A percentile compares a stretch with the other conserved stretches of the same genome.
phyloP scores from a whole-genome alignment of 2,329 filamentous ascomycete genomes.

The Dactylellina leptospora region DNA sequence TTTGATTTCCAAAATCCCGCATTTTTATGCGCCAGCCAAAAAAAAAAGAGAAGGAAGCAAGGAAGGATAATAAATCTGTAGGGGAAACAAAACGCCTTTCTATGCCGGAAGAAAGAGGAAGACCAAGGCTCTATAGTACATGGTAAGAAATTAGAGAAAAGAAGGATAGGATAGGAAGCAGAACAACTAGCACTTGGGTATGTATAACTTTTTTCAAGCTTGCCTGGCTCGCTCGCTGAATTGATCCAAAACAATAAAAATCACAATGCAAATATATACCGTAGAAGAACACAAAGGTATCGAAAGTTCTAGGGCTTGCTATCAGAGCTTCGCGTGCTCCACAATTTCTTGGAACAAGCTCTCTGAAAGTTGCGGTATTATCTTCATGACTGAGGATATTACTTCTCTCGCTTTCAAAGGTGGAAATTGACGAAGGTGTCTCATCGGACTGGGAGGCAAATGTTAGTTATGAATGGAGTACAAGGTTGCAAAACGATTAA shows the following conservation, averaged over 20 bases:
- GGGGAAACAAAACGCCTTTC: constrained; percentile 29
- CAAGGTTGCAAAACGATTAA: constrained; percentile 19
- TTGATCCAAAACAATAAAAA: not conserved
- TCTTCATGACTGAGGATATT: constrained; percentile 83
- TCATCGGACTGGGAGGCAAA: constrained; percentile 76
- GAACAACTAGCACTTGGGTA: constrained; percentile 24
- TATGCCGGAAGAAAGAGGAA: constrained; percentile 30
- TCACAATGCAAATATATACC: constrained; percentile 11
- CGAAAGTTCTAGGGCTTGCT: constrained; percentile 55
- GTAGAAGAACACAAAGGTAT: constrained; percentile 10
- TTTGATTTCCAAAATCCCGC: constrained; percentile 23
- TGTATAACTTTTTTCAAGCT: constrained; percentile 31
- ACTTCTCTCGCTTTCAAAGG: constrained; percentile 77
- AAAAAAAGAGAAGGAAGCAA: constrained; percentile 4
- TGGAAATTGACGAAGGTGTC: constrained; percentile 86
- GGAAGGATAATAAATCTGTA: not conserved
- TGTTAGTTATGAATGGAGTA: constrained; percentile 58
- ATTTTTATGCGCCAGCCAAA: constrained; percentile 13
- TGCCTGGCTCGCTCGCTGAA: constrained; percentile 27
- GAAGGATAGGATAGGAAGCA: too few species aligned
- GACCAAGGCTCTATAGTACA: constrained; percentile 39
- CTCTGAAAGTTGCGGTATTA: constrained; percentile 88
- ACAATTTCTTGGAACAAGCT: constrained; percentile 92
- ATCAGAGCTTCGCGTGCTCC: constrained; percentile 83
- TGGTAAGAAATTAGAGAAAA: constrained; percentile 6